Evolutionary conservation across 805 yeast genomes (phyloP).

Genomic region (Spathaspora gorwiae): DNA sequence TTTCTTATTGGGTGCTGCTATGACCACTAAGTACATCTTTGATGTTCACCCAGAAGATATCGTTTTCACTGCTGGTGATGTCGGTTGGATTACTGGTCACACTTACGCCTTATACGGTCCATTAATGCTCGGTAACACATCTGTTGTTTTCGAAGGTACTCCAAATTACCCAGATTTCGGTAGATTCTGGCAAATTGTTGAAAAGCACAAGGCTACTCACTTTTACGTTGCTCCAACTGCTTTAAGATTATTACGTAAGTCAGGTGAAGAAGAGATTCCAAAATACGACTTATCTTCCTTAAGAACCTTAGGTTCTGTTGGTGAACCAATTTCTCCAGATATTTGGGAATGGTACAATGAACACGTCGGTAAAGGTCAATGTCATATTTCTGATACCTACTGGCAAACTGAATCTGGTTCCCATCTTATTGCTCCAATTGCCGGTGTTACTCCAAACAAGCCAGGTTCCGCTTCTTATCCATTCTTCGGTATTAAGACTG

Average conservation of each 20-base stretch:
- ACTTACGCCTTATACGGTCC: conserved; percentile 83
- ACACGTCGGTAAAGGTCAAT: conserved; percentile 62
- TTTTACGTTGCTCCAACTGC: conserved; percentile 87
- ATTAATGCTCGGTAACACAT: conserved; percentile 67
- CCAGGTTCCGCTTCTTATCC: conserved; percentile 86
- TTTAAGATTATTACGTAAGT: conserved; percentile 66
- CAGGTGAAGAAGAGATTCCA: conserved; percentile 61
- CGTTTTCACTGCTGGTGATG: conserved; percentile 83
- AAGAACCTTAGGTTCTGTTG: conserved; percentile 75
- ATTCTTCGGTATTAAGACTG: conserved; percentile 74
- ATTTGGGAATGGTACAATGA: conserved; percentile 86
- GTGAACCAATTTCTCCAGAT: conserved; percentile 83
- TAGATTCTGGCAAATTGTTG: conserved; percentile 76
- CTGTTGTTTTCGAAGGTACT: conserved; percentile 81
- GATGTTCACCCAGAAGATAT: conserved; percentile 72
- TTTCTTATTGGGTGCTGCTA: conserved; percentile 64
- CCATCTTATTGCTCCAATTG: conserved; percentile 72
- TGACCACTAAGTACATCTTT: conserved; percentile 72
- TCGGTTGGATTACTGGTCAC: conserved; percentile 91
- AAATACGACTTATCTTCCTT: conserved; percentile 59
- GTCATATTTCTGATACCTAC: conserved; percentile 77
- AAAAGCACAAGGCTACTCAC: conserved; percentile 66
- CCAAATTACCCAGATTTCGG: conserved; percentile 81
- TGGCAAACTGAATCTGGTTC: conserved; percentile 91
- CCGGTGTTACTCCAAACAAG: conserved; percentile 72